Percentiles rank a stretch among this genome's conserved stretches.
Conservation (phyloP, 2,329 filamentous ascomycete species). For the Fusarium sp. region DNA sequence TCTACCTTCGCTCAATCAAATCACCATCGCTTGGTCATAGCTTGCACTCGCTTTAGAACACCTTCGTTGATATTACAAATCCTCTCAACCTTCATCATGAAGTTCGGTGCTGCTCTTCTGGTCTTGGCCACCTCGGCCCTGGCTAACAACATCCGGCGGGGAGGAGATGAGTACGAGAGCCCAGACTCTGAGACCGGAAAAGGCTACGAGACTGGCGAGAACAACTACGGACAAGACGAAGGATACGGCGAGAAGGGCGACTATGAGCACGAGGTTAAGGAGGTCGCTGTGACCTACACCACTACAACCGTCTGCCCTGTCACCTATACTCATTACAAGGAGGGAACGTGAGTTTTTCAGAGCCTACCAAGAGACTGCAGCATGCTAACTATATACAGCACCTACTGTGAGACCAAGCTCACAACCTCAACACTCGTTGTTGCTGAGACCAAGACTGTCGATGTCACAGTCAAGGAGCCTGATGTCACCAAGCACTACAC, state of each 20-base stretch:
- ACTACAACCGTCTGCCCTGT: constrained; percentile 58
- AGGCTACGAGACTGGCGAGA: constrained; percentile 15
- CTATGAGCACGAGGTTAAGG: constrained; percentile 16
- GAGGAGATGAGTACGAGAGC: constrained; percentile 28
- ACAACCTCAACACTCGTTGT: constrained; percentile 57
- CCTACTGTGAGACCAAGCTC: constrained; percentile 53
- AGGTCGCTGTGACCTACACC: constrained; percentile 49
- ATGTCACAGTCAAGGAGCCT: constrained; percentile 47
- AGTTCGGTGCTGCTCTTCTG: constrained; percentile 38
- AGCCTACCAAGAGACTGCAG: not conserved
- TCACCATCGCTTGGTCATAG: constrained; percentile 31
- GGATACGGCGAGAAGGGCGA: constrained; percentile 2
- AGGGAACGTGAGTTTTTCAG: constrained; percentile 51
- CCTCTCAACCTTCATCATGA: constrained; percentile 35
- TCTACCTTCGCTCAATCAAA: constrained; percentile 39
- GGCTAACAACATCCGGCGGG: constrained; percentile 35
- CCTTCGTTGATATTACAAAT: constrained; percentile 28
- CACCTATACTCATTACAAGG: constrained; percentile 53
- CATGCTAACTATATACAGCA: constrained; percentile 44
- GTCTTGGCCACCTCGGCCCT: constrained; percentile 41
- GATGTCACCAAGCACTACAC: constrained; percentile 48
- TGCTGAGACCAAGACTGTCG: constrained; percentile 52
- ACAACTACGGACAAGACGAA: constrained; percentile 12
- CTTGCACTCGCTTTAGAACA: constrained; percentile 29
- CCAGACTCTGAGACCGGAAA: constrained; percentile 13